Conservation (phyloP, 1,139 yeast genomes). For the Suhomyces panamericanus region DNA sequence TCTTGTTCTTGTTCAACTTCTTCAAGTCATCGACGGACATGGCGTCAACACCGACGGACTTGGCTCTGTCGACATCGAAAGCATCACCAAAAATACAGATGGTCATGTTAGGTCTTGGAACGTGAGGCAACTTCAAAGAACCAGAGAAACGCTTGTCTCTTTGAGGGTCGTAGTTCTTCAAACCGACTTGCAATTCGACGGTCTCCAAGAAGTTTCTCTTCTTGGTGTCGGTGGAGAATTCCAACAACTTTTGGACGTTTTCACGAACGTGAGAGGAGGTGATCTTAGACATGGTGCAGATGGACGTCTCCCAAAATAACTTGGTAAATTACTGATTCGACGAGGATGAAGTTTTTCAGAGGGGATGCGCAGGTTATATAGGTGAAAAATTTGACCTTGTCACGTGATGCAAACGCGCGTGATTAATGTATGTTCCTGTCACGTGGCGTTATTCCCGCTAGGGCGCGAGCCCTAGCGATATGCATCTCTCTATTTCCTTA, state of each 20-base stretch:
- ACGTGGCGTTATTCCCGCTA: not conserved
- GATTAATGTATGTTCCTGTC: not conserved
- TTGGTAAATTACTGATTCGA: conserved; percentile 53
- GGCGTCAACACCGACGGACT: conserved; percentile 99
- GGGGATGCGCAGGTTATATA: conserved; percentile 4
- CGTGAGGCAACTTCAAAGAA: conserved; percentile 96
- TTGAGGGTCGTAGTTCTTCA: conserved; percentile 99
- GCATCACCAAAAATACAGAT: conserved; percentile 99
- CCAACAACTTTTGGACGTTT: conserved; percentile 89
- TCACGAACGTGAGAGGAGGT: conserved; percentile 94
- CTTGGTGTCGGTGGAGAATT: conserved; percentile 91
- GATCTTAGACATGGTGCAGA: conserved; percentile 80
- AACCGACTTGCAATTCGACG: conserved; percentile 99
- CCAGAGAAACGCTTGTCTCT: conserved; percentile 99
- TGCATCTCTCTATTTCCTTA: not conserved
- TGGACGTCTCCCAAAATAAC: conserved; percentile 68
- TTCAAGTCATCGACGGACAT: conserved; percentile 99
- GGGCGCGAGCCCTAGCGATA: conserved; percentile 8
- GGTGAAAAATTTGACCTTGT: conserved; percentile 6
- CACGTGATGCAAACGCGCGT: not conserved
- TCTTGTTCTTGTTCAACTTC: conserved; percentile 99
- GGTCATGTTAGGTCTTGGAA: conserved; percentile 99
- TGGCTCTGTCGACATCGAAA: conserved; percentile 99
- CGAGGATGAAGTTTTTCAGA: conserved; percentile 37
- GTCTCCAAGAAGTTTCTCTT: conserved; percentile 99